These are phyloP conservation scores for Xenosphaeropsis pyriputrescens DNA, from an alignment of 2,329 filamentous ascomycete genomes.

Conservation along the genomic window DNA sequence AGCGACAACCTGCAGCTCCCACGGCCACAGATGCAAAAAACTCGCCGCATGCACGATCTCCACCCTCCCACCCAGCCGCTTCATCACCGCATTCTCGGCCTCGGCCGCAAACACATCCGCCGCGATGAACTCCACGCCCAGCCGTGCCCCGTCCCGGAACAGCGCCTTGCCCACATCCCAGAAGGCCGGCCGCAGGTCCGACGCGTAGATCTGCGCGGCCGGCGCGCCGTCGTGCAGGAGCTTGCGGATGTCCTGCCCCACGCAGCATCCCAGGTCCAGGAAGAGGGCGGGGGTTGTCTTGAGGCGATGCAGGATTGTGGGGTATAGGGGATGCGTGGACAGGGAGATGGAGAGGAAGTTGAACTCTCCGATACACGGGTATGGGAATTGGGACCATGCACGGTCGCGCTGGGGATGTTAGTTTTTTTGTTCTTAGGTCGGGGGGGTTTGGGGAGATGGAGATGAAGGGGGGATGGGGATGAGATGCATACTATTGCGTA, in stretches of 20 bases:
- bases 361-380: conserved; percentile 11
- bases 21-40: conserved; percentile 7
- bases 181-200: conserved; percentile 18
- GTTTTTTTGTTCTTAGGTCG: no score
- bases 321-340: conserved; percentile 3
- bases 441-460: not conserved
- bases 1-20: conserved; percentile 2
- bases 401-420: not conserved
- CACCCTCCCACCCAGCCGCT: conserved; percentile 17
- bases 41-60: conserved; percentile 6
- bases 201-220: conserved; percentile 14
- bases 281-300: conserved; percentile 8
- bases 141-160: conserved; percentile 18
- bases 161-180: conserved; percentile 22
- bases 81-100: conserved; percentile 10
- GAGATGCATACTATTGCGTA: conserved; percentile 2
- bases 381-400: conserved; percentile 4
- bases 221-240: conserved; percentile 21
- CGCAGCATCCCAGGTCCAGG: conserved; percentile 24
- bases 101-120: conserved; percentile 17
- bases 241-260: conserved; percentile 23
- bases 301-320: conserved; percentile 5
- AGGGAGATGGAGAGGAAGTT: conserved; percentile 9
- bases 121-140: conserved; percentile 18
- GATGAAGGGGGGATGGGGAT: not conserved